These are phyloP conservation scores for Kockiozyma suomiensis DNA, from an alignment of 805 yeast species.

Conservation along the genomic window DNA sequence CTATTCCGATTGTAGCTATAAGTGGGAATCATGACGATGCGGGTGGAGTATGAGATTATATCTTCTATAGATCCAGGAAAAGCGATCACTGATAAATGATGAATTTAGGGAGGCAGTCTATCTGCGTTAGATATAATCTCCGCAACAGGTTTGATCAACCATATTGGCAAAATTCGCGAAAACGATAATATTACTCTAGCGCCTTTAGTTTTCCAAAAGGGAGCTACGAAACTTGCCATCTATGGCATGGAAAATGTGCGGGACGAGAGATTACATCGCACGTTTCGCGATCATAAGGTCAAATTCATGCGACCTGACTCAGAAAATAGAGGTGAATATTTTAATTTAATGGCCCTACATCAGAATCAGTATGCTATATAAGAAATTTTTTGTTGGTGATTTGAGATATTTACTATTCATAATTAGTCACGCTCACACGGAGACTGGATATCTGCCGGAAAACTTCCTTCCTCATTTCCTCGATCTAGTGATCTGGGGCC, in stretches of 20 bases:
- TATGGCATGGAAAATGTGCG: slow-evolving; percentile 88
- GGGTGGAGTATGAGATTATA: slow-evolving; percentile 86
- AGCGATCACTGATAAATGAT: too few species aligned
- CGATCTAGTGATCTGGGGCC: slow-evolving; percentile 93
- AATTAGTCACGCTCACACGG: slow-evolving; percentile 66
- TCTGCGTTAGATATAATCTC: slow-evolving; percentile 85
- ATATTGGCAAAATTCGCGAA: slow-evolving; percentile 80
- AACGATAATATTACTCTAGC: slow-evolving; percentile 71
- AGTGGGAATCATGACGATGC: slow-evolving; percentile 98
- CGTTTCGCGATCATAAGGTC: slow-evolving; percentile 79
- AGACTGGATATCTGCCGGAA: slow-evolving; percentile 83
- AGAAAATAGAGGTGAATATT: slow-evolving; percentile 64
- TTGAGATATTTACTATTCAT: too few species aligned
- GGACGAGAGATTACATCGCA: slow-evolving; percentile 82
- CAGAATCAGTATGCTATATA: slow-evolving; percentile 65
- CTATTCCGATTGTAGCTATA: slow-evolving; percentile 88
- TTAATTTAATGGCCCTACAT: slow-evolving; percentile 82
- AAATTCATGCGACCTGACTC: slow-evolving; percentile 70
- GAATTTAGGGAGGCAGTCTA: slow-evolving; percentile 48
- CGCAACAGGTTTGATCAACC: slow-evolving; percentile 81
- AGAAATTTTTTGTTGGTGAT: too few species aligned
- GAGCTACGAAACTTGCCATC: slow-evolving; percentile 75
- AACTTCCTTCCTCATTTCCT: slow-evolving; percentile 76
- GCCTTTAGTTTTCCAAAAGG: slow-evolving; percentile 83
- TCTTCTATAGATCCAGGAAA: too few species aligned